Conservation (phyloP, 495 filamentous ascomycete species). For the Hypoxylon crocopeplum region DNA sequence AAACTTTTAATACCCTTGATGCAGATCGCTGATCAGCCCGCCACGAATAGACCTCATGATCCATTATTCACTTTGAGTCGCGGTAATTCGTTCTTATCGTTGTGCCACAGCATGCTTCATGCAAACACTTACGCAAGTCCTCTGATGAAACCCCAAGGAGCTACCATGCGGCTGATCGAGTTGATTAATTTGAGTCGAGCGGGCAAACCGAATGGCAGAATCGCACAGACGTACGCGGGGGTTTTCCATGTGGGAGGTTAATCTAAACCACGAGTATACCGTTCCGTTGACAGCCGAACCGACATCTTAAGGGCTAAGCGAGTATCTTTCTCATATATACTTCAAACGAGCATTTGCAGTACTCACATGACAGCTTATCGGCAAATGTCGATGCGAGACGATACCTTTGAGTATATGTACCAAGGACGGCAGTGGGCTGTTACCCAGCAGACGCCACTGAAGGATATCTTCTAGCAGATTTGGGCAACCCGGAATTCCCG, state of each 20-base stretch:
- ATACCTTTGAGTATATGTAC: constrained; percentile 3
- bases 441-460: constrained; percentile 15
- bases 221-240: background rate
- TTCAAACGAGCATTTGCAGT: background rate
- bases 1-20: constrained; percentile 17
- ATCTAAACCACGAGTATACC: background rate
- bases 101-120: constrained; percentile 21
- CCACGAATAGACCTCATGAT: constrained; percentile 2
- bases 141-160: constrained; percentile 19
- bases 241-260: background rate
- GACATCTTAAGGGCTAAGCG: background rate
- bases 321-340: background rate
- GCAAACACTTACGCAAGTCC: constrained; percentile 31
- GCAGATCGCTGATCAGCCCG: constrained; percentile 29
- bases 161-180: constrained; percentile 30
- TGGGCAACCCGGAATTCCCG: background rate
- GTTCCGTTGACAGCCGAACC: background rate
- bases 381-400: constrained; percentile 5
- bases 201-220: constrained; percentile 7
- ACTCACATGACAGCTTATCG: background rate
- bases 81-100: constrained; percentile 7
- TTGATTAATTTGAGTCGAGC: constrained; percentile 14
- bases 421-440: background rate
- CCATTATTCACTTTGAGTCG: constrained; percentile 3
- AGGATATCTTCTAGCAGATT: constrained; percentile 6